Conservation (phyloP, 2,329 filamentous ascomycete species). For the Pseudogymnoascus sp. region DNA sequence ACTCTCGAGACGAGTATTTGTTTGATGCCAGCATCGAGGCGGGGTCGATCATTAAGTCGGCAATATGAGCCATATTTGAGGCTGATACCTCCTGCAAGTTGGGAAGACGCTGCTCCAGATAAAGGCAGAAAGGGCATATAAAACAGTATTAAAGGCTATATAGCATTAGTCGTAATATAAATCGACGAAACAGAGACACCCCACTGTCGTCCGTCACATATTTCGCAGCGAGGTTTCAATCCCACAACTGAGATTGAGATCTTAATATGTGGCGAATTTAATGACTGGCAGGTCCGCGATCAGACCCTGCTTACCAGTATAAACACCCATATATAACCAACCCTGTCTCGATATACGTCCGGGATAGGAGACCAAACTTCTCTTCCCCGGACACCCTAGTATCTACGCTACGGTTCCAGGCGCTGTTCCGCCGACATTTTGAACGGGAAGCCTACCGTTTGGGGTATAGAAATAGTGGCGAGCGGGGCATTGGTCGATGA, state of each 20-base stretch:
- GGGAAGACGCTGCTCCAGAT: conserved; percentile 1
- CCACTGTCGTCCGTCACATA: conserved; percentile 1
- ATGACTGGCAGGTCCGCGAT: conserved; percentile 1
- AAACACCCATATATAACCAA: conserved; percentile 6
- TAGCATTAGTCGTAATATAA: conserved; percentile 6
- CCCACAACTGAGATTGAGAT: conserved; percentile 1
- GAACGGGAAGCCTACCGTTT: conserved; percentile 1
- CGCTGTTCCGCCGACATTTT: not conserved
- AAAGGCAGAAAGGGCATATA: conserved; percentile 2
- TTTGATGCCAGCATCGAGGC: conserved; percentile 28
- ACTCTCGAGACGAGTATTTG: conserved; percentile 43
- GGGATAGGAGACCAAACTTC: not conserved
- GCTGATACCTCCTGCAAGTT: conserved; percentile 2
- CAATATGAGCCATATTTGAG: conserved; percentile 50
- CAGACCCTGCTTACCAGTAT: conserved; percentile 6
- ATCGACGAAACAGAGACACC: conserved; percentile 6
- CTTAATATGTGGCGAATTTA: conserved; percentile 8
- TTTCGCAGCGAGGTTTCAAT: conserved; percentile 5
- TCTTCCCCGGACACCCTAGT: conserved; percentile 5
- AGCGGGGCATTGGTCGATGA: not conserved
- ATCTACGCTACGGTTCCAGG: conserved; percentile 3
- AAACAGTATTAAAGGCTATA: conserved; percentile 9
- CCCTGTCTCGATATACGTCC: not conserved
- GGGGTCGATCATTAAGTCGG: conserved; percentile 44
- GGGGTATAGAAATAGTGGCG: not conserved